These are phyloP conservation scores for Talaromyces islandicus DNA, from an alignment of 2,329 filamentous ascomycete genomes.

Conservation along the genomic window DNA sequence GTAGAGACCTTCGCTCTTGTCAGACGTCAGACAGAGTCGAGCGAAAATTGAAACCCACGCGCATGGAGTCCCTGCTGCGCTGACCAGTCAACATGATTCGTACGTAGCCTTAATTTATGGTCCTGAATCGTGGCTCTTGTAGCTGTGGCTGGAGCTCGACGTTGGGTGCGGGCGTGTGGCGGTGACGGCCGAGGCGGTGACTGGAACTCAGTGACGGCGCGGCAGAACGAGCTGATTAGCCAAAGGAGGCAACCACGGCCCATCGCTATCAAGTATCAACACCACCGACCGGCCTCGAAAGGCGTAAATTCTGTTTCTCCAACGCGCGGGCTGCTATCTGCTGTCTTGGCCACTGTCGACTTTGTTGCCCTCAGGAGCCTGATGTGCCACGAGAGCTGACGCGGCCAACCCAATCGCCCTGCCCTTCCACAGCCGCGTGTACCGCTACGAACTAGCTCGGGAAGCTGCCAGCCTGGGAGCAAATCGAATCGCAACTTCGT, in stretches of 20 bases:
- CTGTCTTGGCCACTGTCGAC: not conserved
- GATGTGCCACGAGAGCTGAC: not conserved
- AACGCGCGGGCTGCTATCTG: not conserved
- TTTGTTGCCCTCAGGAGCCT: not conserved
- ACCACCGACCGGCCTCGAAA: not conserved
- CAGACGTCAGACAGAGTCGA: not conserved
- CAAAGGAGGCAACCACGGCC: not conserved
- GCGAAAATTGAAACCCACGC: not conserved
- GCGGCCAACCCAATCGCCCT: not conserved
- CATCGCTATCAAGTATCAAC: not conserved
- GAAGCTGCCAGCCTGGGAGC: constrained; percentile 29
- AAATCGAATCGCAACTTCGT: constrained; percentile 50
- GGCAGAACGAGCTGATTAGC: not conserved
- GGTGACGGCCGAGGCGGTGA: not conserved
- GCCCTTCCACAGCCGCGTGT: not conserved
- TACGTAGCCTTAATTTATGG: not conserved
- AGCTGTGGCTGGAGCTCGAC: not conserved
- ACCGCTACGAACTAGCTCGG: not conserved
- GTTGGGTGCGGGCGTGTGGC: not conserved
- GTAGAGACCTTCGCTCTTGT: not conserved
- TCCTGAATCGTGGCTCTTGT: not conserved
- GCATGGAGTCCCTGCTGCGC: not conserved
- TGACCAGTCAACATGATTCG: not conserved
- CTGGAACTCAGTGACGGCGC: not conserved
- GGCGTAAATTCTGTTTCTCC: not conserved